These are phyloP conservation scores for Boletus edulis DNA, from an alignment of 768 basidiomycete species.

Conservation along the genomic window DNA sequence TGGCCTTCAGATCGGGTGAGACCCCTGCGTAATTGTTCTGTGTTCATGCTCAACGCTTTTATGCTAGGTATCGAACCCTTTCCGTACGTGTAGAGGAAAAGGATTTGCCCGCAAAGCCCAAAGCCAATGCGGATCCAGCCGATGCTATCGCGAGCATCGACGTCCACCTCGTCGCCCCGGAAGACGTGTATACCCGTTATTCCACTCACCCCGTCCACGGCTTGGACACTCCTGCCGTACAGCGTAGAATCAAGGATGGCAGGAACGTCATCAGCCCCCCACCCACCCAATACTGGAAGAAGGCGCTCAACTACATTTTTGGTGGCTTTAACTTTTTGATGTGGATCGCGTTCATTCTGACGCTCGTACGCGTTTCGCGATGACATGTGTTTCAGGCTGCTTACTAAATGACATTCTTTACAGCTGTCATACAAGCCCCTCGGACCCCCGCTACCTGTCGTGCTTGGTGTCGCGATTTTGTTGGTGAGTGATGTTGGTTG, in stretches of 20 bases:
- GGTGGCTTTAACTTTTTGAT: constrained; percentile 57
- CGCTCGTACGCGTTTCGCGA: constrained; percentile 29
- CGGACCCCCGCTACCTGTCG: constrained; percentile 41
- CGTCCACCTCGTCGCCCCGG: constrained; percentile 41
- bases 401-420: constrained; percentile 11
- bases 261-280: constrained; percentile 50
- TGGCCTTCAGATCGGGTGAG: constrained; percentile 30
- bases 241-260: constrained; percentile 35
- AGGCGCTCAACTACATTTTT: constrained; percentile 50
- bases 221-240: constrained; percentile 41
- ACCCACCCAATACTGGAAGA: constrained; percentile 45
- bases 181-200: constrained; percentile 44
- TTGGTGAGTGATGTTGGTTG: constrained; percentile 33
- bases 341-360: constrained; percentile 49
- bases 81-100: constrained; percentile 41
- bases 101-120: constrained; percentile 15
- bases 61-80: constrained; percentile 38
- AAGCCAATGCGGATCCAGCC: constrained; percentile 29
- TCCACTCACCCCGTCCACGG: constrained; percentile 43
- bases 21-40: background rate
- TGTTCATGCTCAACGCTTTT: background rate
- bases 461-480: constrained; percentile 48
- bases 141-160: constrained; percentile 44
- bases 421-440: constrained; percentile 52
- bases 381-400: background rate